Evolutionary conservation across 2,329 filamentous ascomycete genomes (phyloP).

Genomic region (Davidsoniella eucalypti): DNA sequence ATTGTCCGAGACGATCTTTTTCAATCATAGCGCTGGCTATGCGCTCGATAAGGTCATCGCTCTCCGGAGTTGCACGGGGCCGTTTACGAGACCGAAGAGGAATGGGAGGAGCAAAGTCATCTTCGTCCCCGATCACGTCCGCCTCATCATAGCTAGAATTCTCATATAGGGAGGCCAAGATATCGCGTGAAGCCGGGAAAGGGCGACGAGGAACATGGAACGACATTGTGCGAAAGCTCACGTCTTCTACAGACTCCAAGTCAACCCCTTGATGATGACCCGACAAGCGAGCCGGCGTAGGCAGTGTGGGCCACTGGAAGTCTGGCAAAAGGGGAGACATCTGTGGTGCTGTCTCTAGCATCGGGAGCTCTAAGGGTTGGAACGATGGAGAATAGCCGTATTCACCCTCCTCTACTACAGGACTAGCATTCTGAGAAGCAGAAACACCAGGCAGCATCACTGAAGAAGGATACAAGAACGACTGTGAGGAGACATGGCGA

Average conservation of each 20-base stretch:
- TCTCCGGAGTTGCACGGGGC: slow-evolving; percentile 28
- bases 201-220: slow-evolving; percentile 38
- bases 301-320: slow-evolving; percentile 24
- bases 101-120: slow-evolving; percentile 19
- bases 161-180: slow-evolving; percentile 15
- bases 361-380: slow-evolving; percentile 39
- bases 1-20: slow-evolving; percentile 38
- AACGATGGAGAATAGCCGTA: slow-evolving; percentile 25
- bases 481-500: slow-evolving; percentile 25
- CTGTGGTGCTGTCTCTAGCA: slow-evolving; percentile 24
- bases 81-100: slow-evolving; percentile 30
- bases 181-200: slow-evolving; percentile 18
- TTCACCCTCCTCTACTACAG: neutral
- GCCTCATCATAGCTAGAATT: neutral
- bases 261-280: slow-evolving; percentile 5
- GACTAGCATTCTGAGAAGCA: neutral
- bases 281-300: slow-evolving; percentile 2
- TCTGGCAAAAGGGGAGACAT: slow-evolving; percentile 41
- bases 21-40: slow-evolving; percentile 42
- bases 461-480: slow-evolving; percentile 14
- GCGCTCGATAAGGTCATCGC: slow-evolving; percentile 36
- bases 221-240: slow-evolving; percentile 23
- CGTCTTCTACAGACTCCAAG: slow-evolving; percentile 1
- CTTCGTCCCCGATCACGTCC: neutral
- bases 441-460: neutral